Evolutionary conservation across 2,329 filamentous ascomycete species (phyloP).

Genomic region (Dactylellina haptotyla): DNA sequence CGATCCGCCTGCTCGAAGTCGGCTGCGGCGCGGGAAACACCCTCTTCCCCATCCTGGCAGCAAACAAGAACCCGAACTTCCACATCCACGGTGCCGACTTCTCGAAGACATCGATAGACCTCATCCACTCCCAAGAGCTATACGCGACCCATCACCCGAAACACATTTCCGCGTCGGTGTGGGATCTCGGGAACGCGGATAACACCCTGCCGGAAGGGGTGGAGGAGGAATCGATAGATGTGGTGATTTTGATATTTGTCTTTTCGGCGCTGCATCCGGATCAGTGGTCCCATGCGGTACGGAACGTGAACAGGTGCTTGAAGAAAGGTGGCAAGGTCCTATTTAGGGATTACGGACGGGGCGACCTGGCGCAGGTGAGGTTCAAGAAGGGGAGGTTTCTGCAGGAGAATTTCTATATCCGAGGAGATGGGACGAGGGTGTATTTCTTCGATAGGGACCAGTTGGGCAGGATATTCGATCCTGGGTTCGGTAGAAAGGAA

Average conservation of each 20-base stretch:
- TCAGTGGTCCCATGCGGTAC: constrained; percentile 84
- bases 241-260: constrained; percentile 95
- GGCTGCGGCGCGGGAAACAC: constrained; percentile 97
- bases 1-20: constrained; percentile 81
- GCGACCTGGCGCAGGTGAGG: constrained; percentile 92
- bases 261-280: constrained; percentile 87
- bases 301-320: constrained; percentile 81
- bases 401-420: constrained; percentile 96
- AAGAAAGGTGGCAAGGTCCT: constrained; percentile 93
- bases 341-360: constrained; percentile 95
- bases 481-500: constrained; percentile 30
- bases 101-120: constrained; percentile 90
- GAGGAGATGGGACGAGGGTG: constrained; percentile 93
- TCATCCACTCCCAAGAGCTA: constrained; percentile 82
- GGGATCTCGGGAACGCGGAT: constrained; percentile 73
- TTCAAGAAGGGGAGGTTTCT: constrained; percentile 96
- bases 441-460: constrained; percentile 96
- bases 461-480: constrained; percentile 71
- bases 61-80: constrained; percentile 82
- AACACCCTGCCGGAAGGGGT: constrained; percentile 76
- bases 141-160: constrained; percentile 71
- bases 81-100: constrained; percentile 96
- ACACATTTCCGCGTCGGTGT: constrained; percentile 67
- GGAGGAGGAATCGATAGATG: constrained; percentile 81
- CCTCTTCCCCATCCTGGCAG: constrained; percentile 86